Evolutionary conservation across 495 filamentous ascomycete genomes (phyloP), one percentile per base, ranked within the genome.

Genomic region (Haplographium delicatum): DNA sequence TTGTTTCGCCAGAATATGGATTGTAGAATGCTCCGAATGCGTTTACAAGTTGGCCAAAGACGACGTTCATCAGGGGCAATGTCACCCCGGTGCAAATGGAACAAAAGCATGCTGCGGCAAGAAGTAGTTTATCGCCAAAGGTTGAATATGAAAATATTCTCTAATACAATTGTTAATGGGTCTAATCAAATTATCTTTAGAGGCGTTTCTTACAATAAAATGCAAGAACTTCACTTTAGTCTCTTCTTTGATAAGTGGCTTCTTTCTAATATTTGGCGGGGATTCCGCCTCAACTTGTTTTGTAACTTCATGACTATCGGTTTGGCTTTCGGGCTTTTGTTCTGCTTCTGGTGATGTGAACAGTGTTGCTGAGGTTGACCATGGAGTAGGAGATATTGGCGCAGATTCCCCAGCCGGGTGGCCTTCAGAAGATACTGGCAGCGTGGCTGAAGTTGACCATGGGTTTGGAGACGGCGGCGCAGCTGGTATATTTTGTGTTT

Each of bases 1-100:
- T 44, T 2, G 61, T 64, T 4, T 53, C 46, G 0, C 44, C 40
- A 8, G 56, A 47, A 4, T 54, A 57, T 15, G 65, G 62, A 10
- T 47, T 50, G 34, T 67, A 68, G 41, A 66, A 68, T 11, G 31
- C 47, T 24, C 52, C 63, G 50, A 72, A 72, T n/a, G 59, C 46
- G 2, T 54, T 50, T 6, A 57, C 50, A 15, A 60, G 44, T n/a
- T 56, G 20, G 56, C 62, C 62, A 48, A 75, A 72, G 6, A 75
- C 57, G 33, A 74, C 65, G 33, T 66, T 72, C 70, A 73, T 72
- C 18, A 75, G 50, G 0, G 72, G 72, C 6, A 73, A 50, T 4
- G 68, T 73, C n/a, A 72, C 66, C 7, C 77, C 77, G 10, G 71
- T 66, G 2, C 69, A 73, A 47, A 80, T 69, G 1, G 74, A 72